Percentiles rank a stretch among this genome's conserved stretches.
Conservation (phyloP, 768 basidiomycete genomes). For the Lactarius indigo region DNA sequence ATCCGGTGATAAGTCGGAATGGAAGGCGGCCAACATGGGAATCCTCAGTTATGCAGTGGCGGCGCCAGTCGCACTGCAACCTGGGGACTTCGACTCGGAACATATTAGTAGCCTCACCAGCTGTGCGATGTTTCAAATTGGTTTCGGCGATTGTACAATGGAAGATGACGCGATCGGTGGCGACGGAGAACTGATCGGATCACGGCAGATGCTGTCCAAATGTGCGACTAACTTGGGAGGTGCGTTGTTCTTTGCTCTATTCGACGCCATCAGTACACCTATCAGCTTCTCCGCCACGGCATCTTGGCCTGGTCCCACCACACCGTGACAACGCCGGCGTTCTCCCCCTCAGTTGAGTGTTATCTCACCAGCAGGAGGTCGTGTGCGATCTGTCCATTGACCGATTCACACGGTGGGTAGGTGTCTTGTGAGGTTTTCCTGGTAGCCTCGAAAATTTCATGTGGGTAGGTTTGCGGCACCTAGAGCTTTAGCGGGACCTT, state of each 20-base stretch:
- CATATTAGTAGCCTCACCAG: too few species aligned
- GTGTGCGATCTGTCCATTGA: slow-evolving; percentile 28
- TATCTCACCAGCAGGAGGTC: slow-evolving; percentile 18
- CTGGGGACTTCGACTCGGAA: too few species aligned
- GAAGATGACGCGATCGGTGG: slow-evolving; percentile 42
- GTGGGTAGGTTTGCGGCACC: slow-evolving; percentile 12
- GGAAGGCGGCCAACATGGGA: neutral
- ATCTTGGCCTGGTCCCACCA: slow-evolving; percentile 46
- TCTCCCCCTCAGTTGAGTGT: slow-evolving; percentile 31
- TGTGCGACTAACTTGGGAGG: too few species aligned
- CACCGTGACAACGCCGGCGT: too few species aligned
- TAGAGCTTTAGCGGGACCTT: slow-evolving; percentile 29
- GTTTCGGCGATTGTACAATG: slow-evolving; percentile 64
- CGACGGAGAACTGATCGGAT: too few species aligned
- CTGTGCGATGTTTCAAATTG: slow-evolving; percentile 54
- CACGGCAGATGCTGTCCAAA: too few species aligned
- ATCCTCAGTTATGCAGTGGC: neutral
- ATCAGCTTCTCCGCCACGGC: too few species aligned
- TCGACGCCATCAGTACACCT: too few species aligned
- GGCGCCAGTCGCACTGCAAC: too few species aligned
- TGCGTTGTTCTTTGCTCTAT: too few species aligned
- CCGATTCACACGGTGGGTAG: too few species aligned
- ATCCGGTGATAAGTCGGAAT: neutral
- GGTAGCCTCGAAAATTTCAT: neutral
- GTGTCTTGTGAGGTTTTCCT: neutral